Evolutionary conservation across 768 basidiomycete species (phyloP).

Genomic region (Auriscalpium microsporum): DNA sequence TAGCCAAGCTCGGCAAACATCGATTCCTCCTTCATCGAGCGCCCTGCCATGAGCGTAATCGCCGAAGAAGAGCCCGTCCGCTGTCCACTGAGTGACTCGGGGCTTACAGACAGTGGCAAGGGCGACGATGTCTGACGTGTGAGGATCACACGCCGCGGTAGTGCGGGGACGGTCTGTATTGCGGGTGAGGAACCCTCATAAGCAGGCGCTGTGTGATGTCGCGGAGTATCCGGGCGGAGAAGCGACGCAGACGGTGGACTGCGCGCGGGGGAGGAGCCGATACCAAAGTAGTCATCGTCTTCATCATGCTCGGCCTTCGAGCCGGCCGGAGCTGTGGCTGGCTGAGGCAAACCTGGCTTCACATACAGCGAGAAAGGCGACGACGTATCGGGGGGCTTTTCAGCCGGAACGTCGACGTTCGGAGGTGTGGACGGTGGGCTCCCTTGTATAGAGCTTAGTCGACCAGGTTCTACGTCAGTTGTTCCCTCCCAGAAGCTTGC

Average conservation of each 20-base stretch:
- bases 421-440: constrained; percentile 18
- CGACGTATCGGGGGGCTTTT: constrained; percentile 20
- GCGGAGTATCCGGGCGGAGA: constrained; percentile 8
- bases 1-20: constrained; percentile 59
- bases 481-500: constrained; percentile 76
- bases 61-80: constrained; percentile 1
- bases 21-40: constrained; percentile 58
- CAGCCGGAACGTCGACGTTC: constrained; percentile 18
- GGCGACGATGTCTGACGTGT: constrained; percentile 62
- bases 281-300: constrained; percentile 24
- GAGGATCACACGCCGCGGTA: constrained; percentile 44
- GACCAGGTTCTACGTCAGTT: constrained; percentile 45
- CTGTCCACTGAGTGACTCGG: constrained; percentile 21
- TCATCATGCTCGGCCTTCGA: constrained; percentile 3
- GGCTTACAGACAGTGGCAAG: constrained; percentile 35
- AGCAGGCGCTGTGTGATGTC: constrained; percentile 21
- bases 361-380: not conserved
- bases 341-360: not conserved
- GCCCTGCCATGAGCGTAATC: constrained; percentile 23
- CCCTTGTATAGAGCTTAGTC: constrained; percentile 22
- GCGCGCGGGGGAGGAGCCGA: not conserved
- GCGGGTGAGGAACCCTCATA: constrained; percentile 19
- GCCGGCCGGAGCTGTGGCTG: constrained; percentile 4
- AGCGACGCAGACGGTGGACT: not conserved
- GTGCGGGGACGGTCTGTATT: constrained; percentile 34